Conservation (phyloP, 352 stramenopile species). For the Phytophthora pisi region DNA sequence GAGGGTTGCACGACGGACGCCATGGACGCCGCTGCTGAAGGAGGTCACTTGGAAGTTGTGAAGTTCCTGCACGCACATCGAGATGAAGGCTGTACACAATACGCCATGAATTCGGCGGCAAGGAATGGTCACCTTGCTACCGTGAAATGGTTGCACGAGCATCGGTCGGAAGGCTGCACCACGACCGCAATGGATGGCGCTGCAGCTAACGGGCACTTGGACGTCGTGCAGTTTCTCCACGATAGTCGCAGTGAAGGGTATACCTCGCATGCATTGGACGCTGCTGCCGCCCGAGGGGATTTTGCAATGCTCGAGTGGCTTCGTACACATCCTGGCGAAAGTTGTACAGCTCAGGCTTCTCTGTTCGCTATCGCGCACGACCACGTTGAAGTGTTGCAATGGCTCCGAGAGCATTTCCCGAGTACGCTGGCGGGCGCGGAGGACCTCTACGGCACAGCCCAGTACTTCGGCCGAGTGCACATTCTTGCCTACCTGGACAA, state of each 20-base stretch:
- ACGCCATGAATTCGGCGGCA: slow-evolving; percentile 56
- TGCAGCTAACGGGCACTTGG: slow-evolving; percentile 28
- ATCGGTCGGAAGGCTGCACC: slow-evolving; percentile 31
- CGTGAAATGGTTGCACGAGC: slow-evolving; percentile 55
- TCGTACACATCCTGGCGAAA: slow-evolving; percentile 2
- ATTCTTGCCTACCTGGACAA: slow-evolving; percentile 21
- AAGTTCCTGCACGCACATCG: slow-evolving; percentile 34
- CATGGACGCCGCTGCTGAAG: slow-evolving; percentile 32
- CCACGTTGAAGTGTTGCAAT: slow-evolving; percentile 33
- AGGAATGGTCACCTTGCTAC: slow-evolving; percentile 56
- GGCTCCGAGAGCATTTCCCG: slow-evolving; percentile 27
- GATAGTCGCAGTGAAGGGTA: slow-evolving; percentile 23
- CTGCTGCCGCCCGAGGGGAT: slow-evolving; percentile 16
- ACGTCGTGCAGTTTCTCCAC: slow-evolving; percentile 33
- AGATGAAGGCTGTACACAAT: slow-evolving; percentile 25
- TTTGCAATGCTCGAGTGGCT: slow-evolving; percentile 34
- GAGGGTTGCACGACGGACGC: slow-evolving; percentile 29
- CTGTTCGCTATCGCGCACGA: slow-evolving; percentile 28
- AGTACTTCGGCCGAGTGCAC: slow-evolving; percentile 31
- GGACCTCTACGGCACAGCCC: slow-evolving; percentile 18
- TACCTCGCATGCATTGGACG: slow-evolving; percentile 22
- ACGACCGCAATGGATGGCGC: slow-evolving; percentile 23
- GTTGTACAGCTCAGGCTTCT: slow-evolving; percentile 24
- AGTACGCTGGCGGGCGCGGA: slow-evolving; percentile 4
- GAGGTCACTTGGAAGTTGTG: slow-evolving; percentile 27